Conservation (phyloP, 768 basidiomycete species). For the Cystofilobasidium bisporidii region DNA sequence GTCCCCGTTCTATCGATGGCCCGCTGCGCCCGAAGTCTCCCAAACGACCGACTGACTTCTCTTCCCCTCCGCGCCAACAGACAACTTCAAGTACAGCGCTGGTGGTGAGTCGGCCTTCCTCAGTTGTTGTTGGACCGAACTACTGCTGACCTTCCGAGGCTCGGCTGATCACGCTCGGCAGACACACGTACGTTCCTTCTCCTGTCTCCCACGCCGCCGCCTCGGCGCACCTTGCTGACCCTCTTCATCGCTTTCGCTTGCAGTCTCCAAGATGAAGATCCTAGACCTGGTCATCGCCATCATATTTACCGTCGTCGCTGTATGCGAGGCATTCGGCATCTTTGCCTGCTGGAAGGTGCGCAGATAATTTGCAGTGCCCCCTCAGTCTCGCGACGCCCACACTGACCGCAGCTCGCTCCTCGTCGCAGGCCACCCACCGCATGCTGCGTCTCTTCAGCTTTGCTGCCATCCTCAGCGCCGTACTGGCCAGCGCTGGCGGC, state of each 20-base stretch:
- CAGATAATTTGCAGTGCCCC: too few relatives aligned
- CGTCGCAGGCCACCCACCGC: neutral
- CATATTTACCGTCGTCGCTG: conserved; percentile 18
- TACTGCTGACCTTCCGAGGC: too few relatives aligned
- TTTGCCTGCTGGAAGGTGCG: conserved; percentile 4
- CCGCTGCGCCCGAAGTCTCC: too few relatives aligned
- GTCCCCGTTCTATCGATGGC: too few relatives aligned
- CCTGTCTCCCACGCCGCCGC: neutral
- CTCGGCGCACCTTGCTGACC: neutral
- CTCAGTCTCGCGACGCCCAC: too few relatives aligned
- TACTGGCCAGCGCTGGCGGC: conserved; percentile 1
- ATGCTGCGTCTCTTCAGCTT: conserved; percentile 11
- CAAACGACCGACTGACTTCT: too few relatives aligned
- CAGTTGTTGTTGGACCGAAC: too few relatives aligned
- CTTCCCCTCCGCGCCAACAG: too few relatives aligned
- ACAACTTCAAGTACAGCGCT: neutral
- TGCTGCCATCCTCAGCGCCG: neutral
- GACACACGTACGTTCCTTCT: neutral
- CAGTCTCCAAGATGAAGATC: conserved; percentile 8
- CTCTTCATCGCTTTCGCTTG: neutral
- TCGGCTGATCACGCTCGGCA: too few relatives aligned
- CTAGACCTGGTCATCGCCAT: conserved; percentile 13
- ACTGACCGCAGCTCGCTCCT: too few relatives aligned
- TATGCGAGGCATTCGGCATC: conserved; percentile 6
- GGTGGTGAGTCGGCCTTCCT: conserved; percentile 13